Evolutionary conservation across 495 filamentous ascomycete genomes (phyloP).

Genomic region (Hypoxylon trugodes): DNA sequence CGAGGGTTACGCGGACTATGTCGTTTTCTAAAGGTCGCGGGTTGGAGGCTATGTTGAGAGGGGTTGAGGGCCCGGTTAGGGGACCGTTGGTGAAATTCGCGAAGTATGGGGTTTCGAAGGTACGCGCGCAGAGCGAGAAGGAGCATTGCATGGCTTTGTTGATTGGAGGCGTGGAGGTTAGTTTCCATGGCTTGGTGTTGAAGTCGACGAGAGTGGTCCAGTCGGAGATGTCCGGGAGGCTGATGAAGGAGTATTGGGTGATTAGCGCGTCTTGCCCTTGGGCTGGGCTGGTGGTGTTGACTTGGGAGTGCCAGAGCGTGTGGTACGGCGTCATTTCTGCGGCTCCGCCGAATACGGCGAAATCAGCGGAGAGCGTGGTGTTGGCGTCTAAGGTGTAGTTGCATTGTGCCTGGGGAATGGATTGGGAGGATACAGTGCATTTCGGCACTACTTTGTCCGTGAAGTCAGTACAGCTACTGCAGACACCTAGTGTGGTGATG

Average conservation of each 20-base stretch:
- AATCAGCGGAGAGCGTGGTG: background rate
- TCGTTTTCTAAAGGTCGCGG: background rate
- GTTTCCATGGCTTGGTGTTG: background rate
- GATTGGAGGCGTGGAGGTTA: background rate
- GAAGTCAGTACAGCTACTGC: background rate
- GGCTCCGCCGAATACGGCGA: background rate
- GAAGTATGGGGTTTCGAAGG: background rate
- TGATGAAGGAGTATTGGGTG: background rate
- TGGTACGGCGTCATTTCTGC: background rate
- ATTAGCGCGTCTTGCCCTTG: background rate
- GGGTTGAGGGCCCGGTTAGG: background rate
- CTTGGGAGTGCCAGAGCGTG: background rate
- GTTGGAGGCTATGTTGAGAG: background rate
- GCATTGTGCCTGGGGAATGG: background rate
- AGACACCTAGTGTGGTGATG: background rate
- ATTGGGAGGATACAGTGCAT: background rate
- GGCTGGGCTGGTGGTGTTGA: background rate
- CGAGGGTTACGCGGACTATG: background rate
- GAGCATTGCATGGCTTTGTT: background rate
- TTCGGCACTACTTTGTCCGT: background rate
- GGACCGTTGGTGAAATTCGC: background rate
- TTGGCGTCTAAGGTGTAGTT: background rate
- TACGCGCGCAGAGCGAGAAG: background rate
- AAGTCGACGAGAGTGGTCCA: background rate
- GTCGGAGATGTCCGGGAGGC: background rate